Percentiles rank a stretch among this genome's conserved stretches.
phyloP scores from a whole-genome alignment of 371 early-diverging fungal species.

The Blyttiomyces sp. region DNA sequence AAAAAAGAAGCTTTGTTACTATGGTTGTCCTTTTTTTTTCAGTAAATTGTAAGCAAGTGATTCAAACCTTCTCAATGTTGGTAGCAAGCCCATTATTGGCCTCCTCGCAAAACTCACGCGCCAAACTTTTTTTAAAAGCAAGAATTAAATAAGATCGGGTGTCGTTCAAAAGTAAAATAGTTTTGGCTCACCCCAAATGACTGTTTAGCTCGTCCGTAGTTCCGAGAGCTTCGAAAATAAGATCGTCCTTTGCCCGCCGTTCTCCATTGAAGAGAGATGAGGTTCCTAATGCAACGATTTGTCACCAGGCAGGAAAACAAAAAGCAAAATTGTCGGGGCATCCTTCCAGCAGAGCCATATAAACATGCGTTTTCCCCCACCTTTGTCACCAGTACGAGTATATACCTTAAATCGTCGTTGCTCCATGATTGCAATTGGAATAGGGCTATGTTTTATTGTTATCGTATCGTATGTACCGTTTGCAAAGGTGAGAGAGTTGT shows the following conservation, averaged over 20 bases:
- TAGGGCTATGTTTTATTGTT: no score
- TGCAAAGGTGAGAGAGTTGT: no score
- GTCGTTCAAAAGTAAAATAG: background rate
- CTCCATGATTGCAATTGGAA: no score
- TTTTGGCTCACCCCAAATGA: conserved; percentile 48
- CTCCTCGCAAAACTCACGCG: conserved; percentile 65
- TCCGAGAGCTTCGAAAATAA: conserved; percentile 89
- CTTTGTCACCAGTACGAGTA: conserved; percentile 93
- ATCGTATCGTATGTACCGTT: no score
- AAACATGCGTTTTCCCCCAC: no score
- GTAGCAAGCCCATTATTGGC: conserved; percentile 49
- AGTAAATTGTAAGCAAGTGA: background rate
- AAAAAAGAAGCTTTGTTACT: conserved; percentile 1
- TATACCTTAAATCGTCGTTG: conserved; percentile 63
- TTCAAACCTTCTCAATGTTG: conserved; percentile 58
- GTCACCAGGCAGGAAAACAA: no score
- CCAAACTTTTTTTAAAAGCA: conserved; percentile 46
- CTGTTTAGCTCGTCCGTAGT: conserved; percentile 74
- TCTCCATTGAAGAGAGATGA: conserved; percentile 89
- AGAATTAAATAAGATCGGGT: background rate
- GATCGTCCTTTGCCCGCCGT: conserved; percentile 79
- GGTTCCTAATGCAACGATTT: conserved; percentile 71
- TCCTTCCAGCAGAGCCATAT: no score
- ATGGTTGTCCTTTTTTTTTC: background rate
- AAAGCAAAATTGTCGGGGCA: no score